Evolutionary conservation across 2,329 filamentous ascomycete species (phyloP).

Genomic region (Hypoxylon sp.): DNA sequence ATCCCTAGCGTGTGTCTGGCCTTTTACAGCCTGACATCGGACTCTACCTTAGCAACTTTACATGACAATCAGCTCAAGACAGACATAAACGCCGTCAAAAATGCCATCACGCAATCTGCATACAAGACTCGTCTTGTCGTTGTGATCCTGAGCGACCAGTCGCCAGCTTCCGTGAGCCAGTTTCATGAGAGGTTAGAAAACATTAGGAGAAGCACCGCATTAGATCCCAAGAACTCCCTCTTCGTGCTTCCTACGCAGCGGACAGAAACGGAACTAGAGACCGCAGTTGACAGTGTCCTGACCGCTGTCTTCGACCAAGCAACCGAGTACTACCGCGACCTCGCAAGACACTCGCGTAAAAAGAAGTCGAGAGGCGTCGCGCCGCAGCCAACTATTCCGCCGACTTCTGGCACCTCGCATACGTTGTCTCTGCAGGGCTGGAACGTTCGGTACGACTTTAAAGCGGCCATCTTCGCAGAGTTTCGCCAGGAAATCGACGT

Average conservation of each 20-base stretch:
- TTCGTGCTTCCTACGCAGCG: conserved; percentile 83
- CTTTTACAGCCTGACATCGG: conserved; percentile 79
- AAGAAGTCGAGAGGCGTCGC: conserved; percentile 83
- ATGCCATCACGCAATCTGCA: conserved; percentile 70
- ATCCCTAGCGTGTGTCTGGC: conserved; percentile 82
- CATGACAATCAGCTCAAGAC: conserved; percentile 87
- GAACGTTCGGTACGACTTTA: conserved; percentile 95
- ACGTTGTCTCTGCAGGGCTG: conserved; percentile 86
- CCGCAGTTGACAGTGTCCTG: conserved; percentile 77
- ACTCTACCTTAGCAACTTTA: conserved; percentile 76
- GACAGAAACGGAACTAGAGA: conserved; percentile 73
- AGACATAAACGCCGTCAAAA: conserved; percentile 82
- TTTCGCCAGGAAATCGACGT: conserved; percentile 93
- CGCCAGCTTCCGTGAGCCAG: conserved; percentile 62
- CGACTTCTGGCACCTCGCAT: conserved; percentile 83
- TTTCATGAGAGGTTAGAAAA: conserved; percentile 75
- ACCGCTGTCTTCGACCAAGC: conserved; percentile 75
- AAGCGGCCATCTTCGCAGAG: conserved; percentile 87
- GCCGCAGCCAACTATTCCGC: conserved; percentile 82
- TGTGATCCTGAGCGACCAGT: conserved; percentile 77
- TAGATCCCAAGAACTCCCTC: conserved; percentile 81
- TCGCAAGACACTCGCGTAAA: conserved; percentile 89
- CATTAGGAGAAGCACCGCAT: conserved; percentile 78
- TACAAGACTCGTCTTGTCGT: conserved; percentile 82
- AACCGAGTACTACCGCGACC: conserved; percentile 90